Evolutionary conservation across 106 monocot species (phyloP).

Genomic region (Dioscorea zingiberensis): DNA sequence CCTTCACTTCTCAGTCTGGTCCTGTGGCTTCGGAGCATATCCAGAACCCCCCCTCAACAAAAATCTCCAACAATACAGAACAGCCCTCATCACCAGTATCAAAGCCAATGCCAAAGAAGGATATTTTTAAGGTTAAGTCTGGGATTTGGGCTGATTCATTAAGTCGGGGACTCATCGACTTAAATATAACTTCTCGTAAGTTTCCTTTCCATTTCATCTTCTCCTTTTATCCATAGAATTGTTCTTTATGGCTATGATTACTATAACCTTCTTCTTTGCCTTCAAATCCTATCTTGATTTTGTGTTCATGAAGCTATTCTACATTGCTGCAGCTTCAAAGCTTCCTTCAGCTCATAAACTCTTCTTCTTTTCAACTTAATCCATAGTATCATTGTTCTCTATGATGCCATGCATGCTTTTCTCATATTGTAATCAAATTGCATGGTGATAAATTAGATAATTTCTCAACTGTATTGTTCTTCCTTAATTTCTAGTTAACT

Average conservation of each 20-base stretch:
- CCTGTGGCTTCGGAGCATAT: slow-evolving; percentile 12
- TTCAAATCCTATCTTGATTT: background rate
- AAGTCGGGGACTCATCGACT: slow-evolving; percentile 86
- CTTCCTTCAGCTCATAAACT: too few species aligned
- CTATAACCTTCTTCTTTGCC: background rate
- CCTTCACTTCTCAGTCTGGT: slow-evolving; percentile 39
- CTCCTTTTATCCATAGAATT: too few species aligned
- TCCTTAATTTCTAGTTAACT: background rate
- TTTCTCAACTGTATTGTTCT: too few species aligned
- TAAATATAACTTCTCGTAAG: slow-evolving; percentile 83
- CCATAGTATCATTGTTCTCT: too few species aligned
- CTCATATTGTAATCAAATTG: too few species aligned
- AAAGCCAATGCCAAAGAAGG: slow-evolving; percentile 36
- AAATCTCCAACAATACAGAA: background rate
- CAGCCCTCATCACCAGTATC: slow-evolving; percentile 11
- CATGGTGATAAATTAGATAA: too few species aligned
- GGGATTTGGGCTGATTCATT: slow-evolving; percentile 97
- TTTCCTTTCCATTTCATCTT: too few species aligned
- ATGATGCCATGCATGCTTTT: too few species aligned
- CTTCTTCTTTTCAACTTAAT: too few species aligned
- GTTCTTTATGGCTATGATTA: slow-evolving; percentile 1
- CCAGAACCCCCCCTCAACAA: slow-evolving; percentile 8
- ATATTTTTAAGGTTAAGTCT: slow-evolving; percentile 75
- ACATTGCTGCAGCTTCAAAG: too few species aligned
- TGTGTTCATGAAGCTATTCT: too few species aligned